Evolutionary conservation across 140 eudicot species (phyloP).

Genomic region (Bidens hawaiensis): DNA sequence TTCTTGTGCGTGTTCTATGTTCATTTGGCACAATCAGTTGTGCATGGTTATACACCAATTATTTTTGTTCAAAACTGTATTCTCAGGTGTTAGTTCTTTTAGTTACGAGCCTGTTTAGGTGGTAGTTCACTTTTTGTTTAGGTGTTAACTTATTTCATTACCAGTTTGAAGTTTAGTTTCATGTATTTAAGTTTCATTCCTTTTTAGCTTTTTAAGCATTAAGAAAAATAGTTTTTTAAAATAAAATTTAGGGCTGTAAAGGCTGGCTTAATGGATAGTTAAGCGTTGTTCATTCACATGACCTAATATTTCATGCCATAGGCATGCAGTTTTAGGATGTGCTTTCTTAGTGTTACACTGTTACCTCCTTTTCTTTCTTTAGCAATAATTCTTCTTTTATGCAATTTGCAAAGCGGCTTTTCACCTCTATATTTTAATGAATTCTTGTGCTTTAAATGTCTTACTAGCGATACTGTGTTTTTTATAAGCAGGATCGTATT

Average conservation of each 20-base stretch:
- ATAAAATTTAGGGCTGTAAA: not conserved
- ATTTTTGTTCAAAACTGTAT: not conserved
- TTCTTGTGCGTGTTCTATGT: slow-evolving; percentile 3
- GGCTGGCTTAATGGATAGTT: slow-evolving; percentile 5
- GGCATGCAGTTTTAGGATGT: not conserved
- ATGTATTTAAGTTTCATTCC: not conserved
- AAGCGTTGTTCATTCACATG: slow-evolving; percentile 6
- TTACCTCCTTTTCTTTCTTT: not conserved
- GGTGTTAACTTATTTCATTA: not conserved
- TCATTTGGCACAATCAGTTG: not conserved
- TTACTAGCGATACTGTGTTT: slow-evolving; percentile 13
- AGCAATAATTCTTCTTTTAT: not conserved
- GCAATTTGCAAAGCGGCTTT: not conserved
- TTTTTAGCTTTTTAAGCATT: not conserved
- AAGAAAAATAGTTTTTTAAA: not conserved
- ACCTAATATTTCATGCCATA: not conserved
- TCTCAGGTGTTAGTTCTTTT: not conserved
- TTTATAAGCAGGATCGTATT: slow-evolving; percentile 56
- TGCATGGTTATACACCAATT: not conserved
- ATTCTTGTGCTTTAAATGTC: not conserved
- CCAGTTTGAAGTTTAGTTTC: slow-evolving; percentile 6
- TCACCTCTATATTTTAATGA: not conserved
- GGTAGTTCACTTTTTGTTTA: not conserved
- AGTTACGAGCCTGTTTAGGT: not conserved
- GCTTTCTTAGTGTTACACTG: not conserved